Evolutionary conservation across 345 rosid species (phyloP), one percentile per base, ranked within the genome.

Genomic region (Crucihimalaya himalaica): DNA sequence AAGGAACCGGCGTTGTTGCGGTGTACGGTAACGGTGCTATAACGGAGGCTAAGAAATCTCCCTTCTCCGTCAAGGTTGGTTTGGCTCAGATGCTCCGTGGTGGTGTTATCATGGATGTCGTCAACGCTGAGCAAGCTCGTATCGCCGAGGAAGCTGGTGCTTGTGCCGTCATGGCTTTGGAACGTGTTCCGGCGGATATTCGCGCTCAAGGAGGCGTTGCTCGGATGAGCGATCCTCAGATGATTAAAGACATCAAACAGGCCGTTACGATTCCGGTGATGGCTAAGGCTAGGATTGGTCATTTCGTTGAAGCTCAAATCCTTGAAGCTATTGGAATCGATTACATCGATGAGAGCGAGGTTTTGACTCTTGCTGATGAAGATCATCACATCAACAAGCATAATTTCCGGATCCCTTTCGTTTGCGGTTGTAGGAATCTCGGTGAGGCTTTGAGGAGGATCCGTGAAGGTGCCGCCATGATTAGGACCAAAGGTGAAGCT

Each of bases 401-500:
- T 58, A 92, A 92, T 40, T 92, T 92, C 79, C 73, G 92, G 63
- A 82, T 88, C 66, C 98, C 98, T 7, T 92, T 92, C 64, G 96
- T 92, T 6, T 92, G 97, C 29, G 97, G 96, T 5, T 92, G 97
- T 77, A 80, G 96, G 25, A 92, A 89, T 62, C 77, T 92, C 13
- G 96, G 97, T 0, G 96, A 92, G 45, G 98, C 95, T 10, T 73
- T 92, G 20, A 76, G 96, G 31, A 77, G 98, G 80, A 84, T 92
- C 56, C 89, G 96, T 4, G 98, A 92, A 74, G 94, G 96, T 4
- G 94, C 98, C 3, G 98, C 96, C 4, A 92, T 92, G 98, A 92
- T 92, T 34, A 78, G 98, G 42, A 92, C 98, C 20, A 89, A 92
- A 70, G 98, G 98, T 0, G 96, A 92, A 79, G 98, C 96, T 1